phyloP scores from a whole-genome alignment of 495 filamentous ascomycete species.

The Cairneyella variabilis region DNA sequence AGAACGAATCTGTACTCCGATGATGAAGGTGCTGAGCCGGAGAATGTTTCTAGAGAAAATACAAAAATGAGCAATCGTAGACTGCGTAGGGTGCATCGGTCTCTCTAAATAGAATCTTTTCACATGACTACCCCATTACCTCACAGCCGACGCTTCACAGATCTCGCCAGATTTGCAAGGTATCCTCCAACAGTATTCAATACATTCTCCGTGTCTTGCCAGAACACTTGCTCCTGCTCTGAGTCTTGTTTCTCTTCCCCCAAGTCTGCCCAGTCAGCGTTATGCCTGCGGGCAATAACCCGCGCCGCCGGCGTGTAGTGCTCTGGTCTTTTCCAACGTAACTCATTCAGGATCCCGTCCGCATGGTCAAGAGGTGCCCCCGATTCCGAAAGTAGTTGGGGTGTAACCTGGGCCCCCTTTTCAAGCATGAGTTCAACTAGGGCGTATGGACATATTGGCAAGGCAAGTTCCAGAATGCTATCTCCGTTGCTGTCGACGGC shows the following conservation, averaged over 20 bases:
- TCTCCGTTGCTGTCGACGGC: neutral
- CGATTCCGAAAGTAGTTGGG: neutral
- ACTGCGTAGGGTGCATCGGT: neutral
- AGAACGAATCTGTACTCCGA: constrained; percentile 13
- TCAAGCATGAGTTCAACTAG: neutral
- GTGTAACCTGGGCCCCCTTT: neutral
- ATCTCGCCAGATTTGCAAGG: neutral
- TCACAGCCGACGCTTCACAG: neutral
- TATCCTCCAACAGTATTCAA: neutral
- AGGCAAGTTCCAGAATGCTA: neutral
- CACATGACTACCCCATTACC: neutral
- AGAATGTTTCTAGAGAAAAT: constrained; percentile 4
- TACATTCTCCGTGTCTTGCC: neutral
- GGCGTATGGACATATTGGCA: neutral
- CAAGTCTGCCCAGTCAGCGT: neutral
- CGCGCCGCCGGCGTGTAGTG: neutral
- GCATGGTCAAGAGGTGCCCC: neutral
- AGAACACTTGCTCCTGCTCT: neutral
- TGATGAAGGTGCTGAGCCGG: constrained; percentile 21
- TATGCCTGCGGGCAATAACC: neutral
- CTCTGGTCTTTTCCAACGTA: neutral
- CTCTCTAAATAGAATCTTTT: neutral
- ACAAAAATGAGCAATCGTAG: neutral
- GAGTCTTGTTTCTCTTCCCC: neutral
- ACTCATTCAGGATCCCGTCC: neutral